Percentiles rank a stretch among this genome's conserved stretches.
Evolutionary conservation across 2,329 filamentous ascomycete species (phyloP).

Genomic region (Xylaria sp.): DNA sequence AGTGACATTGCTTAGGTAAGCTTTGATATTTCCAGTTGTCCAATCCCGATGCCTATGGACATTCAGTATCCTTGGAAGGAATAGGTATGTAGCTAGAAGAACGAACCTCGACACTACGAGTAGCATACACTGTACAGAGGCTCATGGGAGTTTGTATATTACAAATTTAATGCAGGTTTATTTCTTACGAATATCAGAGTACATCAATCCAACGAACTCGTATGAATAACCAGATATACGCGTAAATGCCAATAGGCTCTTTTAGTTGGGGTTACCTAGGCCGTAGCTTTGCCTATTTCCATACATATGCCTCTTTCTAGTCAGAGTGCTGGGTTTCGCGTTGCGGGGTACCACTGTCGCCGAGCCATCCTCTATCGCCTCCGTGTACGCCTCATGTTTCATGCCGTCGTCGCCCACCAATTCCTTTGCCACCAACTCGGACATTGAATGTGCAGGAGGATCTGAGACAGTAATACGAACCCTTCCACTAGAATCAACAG

Average conservation of each 20-base stretch:
- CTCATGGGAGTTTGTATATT: no score
- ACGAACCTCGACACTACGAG: no score
- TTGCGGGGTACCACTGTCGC: slow-evolving; percentile 12
- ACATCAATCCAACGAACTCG: background rate
- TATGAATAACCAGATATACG: slow-evolving; percentile 1
- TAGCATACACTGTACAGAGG: no score
- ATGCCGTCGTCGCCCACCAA: slow-evolving; percentile 42
- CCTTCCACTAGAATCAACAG: slow-evolving; percentile 57
- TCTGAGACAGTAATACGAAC: slow-evolving; percentile 53
- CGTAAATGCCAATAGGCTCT: background rate
- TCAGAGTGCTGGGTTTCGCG: background rate
- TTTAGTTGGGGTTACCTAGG: slow-evolving; percentile 30
- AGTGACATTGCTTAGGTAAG: no score
- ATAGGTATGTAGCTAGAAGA: no score
- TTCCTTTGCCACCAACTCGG: slow-evolving; percentile 55
- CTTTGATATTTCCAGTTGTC: no score
- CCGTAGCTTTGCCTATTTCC: slow-evolving; percentile 49
- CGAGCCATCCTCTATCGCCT: slow-evolving; percentile 2
- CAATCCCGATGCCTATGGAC: no score
- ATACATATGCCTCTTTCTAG: slow-evolving; percentile 3
- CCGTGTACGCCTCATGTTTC: slow-evolving; percentile 37
- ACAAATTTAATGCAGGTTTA: slow-evolving; percentile 24
- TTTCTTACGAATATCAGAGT: background rate
- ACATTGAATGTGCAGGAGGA: slow-evolving; percentile 41
- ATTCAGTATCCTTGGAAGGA: no score